phyloP scores from a whole-genome alignment of 495 filamentous ascomycete species.

The Lasiosphaeria ovina region DNA sequence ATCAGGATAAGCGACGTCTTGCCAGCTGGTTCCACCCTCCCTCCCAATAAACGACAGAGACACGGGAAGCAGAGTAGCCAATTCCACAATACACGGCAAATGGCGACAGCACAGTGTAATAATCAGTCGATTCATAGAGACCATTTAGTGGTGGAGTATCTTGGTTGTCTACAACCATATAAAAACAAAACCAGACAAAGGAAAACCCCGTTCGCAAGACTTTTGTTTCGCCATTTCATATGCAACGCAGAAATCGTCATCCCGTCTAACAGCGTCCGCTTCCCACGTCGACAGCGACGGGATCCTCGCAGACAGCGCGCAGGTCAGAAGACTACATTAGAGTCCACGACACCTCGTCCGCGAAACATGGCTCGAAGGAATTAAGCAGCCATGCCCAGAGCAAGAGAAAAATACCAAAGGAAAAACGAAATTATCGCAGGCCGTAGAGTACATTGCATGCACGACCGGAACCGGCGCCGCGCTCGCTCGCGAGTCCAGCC shows the following conservation, averaged over 20 bases:
- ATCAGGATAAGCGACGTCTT: too few relatives aligned
- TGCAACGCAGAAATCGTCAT: conserved; percentile 50
- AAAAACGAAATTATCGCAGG: conserved; percentile 8
- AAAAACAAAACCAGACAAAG: conserved; percentile 6
- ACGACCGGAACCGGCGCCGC: conserved; percentile 11
- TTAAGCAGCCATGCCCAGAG: conserved; percentile 10
- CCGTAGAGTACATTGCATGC: conserved; percentile 17
- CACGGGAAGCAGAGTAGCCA: too few relatives aligned
- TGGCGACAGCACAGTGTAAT: not conserved
- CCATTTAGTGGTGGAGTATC: conserved; percentile 5
- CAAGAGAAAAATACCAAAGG: conserved; percentile 11
- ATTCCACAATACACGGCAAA: not conserved
- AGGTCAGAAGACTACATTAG: conserved; percentile 39
- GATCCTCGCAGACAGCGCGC: conserved; percentile 39
- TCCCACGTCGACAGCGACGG: conserved; percentile 32
- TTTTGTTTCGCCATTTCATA: conserved; percentile 35
- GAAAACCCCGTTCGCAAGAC: conserved; percentile 10
- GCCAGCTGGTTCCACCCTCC: too few relatives aligned
- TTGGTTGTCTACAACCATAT: not conserved
- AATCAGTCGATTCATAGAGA: not conserved
- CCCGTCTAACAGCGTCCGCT: conserved; percentile 40
- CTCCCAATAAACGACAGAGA: too few relatives aligned
- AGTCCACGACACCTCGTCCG: conserved; percentile 17
- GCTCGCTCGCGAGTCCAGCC: not conserved
- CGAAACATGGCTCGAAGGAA: conserved; percentile 17